phyloP scores from a whole-genome alignment of 2,329 filamentous ascomycete genomes.

The Aspergillus carbonarius region DNA sequence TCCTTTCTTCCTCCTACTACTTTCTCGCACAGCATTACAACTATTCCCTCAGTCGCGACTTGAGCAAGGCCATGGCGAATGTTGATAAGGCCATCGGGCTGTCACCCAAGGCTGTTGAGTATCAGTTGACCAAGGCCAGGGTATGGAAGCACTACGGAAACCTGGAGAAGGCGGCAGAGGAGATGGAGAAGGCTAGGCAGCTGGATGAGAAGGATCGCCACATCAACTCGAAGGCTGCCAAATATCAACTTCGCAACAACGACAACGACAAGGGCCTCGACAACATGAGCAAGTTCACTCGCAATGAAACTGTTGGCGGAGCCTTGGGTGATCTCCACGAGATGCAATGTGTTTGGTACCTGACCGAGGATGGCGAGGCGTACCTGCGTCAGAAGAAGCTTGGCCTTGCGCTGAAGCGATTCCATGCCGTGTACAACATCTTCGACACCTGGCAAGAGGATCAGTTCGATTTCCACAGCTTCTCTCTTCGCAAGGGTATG shows the following conservation, averaged over 20 bases:
- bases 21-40: slow-evolving; percentile 98
- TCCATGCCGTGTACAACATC: slow-evolving; percentile 83
- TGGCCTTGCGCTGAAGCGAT: slow-evolving; percentile 86
- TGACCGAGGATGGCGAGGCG: slow-evolving; percentile 92
- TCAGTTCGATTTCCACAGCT: slow-evolving; percentile 98
- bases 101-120: slow-evolving; percentile 80
- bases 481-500: slow-evolving; percentile 95
- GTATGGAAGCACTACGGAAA: slow-evolving; percentile 91
- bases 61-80: slow-evolving; percentile 76
- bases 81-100: slow-evolving; percentile 81
- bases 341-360: slow-evolving; percentile 98
- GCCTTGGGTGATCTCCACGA: slow-evolving; percentile 88
- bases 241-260: slow-evolving; percentile 92
- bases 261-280: slow-evolving; percentile 82
- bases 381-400: slow-evolving; percentile 79
- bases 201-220: slow-evolving; percentile 90
- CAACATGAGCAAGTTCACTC: slow-evolving; percentile 91
- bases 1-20: slow-evolving; percentile 78
- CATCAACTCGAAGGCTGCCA: slow-evolving; percentile 97
- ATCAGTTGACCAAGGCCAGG: slow-evolving; percentile 90
- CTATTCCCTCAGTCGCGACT: slow-evolving; percentile 81
- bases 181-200: slow-evolving; percentile 82
- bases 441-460: slow-evolving; percentile 98
- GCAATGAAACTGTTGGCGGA: slow-evolving; percentile 83
- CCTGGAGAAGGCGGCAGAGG: slow-evolving; percentile 72